A percentile compares a stretch with the other conserved stretches of the same genome.
phyloP scores from a whole-genome alignment of 2,329 filamentous ascomycete species.

The Botryotinia globosa region DNA sequence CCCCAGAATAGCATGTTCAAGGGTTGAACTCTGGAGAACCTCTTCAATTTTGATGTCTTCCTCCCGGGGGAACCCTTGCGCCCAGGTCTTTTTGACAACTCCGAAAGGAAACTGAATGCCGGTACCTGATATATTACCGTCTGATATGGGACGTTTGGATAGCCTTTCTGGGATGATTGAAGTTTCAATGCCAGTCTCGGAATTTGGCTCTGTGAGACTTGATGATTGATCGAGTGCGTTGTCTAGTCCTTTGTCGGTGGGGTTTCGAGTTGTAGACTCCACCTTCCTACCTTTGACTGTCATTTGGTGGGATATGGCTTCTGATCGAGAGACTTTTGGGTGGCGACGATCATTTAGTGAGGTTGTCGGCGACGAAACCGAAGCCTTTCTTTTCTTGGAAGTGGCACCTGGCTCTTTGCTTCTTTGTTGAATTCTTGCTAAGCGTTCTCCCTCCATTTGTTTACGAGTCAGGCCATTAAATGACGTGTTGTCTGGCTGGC shows the following conservation, averaged over 20 bases:
- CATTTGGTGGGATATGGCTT: background rate
- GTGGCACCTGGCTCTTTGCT: constrained; percentile 49
- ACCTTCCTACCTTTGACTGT: background rate
- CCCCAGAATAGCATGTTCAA: constrained; percentile 78
- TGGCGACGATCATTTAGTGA: constrained; percentile 20
- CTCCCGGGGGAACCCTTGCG: constrained; percentile 56
- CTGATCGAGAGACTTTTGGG: constrained; percentile 6
- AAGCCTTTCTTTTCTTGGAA: constrained; percentile 37
- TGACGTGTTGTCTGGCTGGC: background rate
- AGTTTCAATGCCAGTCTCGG: background rate
- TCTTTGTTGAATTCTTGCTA: constrained; percentile 51
- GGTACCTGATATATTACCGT: constrained; percentile 11
- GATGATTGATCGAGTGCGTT: background rate
- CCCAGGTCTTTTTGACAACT: constrained; percentile 79
- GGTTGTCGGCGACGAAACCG: constrained; percentile 31
- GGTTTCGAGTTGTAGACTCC: background rate
- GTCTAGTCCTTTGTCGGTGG: background rate
- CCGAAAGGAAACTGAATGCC: constrained; percentile 48
- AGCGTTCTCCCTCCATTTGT: constrained; percentile 80
- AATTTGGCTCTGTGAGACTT: background rate
- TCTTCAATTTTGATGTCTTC: constrained; percentile 88
- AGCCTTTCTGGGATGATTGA: background rate
- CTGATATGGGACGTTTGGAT: background rate
- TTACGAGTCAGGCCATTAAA: constrained; percentile 56
- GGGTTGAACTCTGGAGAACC: constrained; percentile 67